phyloP scores from a whole-genome alignment of 176 grass and related monocot species.

The Phyllostachys edulis region DNA sequence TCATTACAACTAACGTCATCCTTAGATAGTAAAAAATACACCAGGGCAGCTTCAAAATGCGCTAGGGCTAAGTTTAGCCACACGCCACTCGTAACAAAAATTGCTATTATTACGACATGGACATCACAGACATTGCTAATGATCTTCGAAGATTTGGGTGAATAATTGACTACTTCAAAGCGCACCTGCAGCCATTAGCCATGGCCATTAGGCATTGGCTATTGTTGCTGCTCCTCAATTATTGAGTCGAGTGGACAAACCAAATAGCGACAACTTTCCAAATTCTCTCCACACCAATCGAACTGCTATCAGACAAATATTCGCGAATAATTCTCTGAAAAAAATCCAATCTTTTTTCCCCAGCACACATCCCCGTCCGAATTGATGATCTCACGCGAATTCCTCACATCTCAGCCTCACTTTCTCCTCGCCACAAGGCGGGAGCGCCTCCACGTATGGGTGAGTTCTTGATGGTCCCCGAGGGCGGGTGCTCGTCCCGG shows the following conservation, averaged over 20 bases:
- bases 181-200: not conserved
- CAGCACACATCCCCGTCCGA: not conserved
- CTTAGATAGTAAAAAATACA: not conserved
- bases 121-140: not conserved
- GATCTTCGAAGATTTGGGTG: not conserved
- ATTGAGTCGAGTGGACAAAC: not conserved
- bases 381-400: not conserved
- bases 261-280: not conserved
- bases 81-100: not conserved
- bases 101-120: not conserved
- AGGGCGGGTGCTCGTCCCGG: not conserved
- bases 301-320: not conserved
- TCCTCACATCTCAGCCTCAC: not conserved
- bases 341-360: not conserved
- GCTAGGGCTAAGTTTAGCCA: not conserved
- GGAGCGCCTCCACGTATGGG: constrained; percentile 10
- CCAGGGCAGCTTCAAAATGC: not conserved
- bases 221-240: not conserved
- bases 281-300: not conserved
- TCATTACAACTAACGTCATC: not conserved
- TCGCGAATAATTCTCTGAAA: not conserved
- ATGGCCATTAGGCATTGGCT: not conserved
- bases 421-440: constrained; percentile 5
- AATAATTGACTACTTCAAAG: constrained; percentile 18
- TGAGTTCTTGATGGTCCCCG: not conserved